Conservation (phyloP, 2,329 filamentous ascomycete genomes). For the Penicillium sp. region DNA sequence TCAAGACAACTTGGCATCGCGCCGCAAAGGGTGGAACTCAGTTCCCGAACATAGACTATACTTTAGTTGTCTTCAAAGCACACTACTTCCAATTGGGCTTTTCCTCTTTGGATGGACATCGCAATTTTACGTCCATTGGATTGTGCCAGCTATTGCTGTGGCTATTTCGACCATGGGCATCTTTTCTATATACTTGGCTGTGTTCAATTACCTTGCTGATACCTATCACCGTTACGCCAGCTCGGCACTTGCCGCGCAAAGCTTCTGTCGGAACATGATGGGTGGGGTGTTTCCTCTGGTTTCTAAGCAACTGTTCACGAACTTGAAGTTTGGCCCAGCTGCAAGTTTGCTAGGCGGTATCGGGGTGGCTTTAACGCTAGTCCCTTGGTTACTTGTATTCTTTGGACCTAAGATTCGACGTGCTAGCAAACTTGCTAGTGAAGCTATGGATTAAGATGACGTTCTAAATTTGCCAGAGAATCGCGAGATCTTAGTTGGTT, state of each 20-base stretch:
- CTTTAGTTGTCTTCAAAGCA: constrained; percentile 74
- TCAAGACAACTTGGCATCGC: no score
- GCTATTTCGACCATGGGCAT: constrained; percentile 80
- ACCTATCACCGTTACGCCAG: constrained; percentile 82
- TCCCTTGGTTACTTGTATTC: constrained; percentile 82
- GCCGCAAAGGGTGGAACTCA: no score
- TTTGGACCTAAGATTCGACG: constrained; percentile 74
- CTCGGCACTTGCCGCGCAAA: constrained; percentile 82
- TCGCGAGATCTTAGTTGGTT: no score
- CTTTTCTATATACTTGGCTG: constrained; percentile 80
- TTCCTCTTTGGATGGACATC: constrained; percentile 79
- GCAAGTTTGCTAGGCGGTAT: constrained; percentile 76
- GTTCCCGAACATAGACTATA: constrained; percentile 70
- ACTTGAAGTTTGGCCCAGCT: constrained; percentile 69
- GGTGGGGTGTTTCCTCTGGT: constrained; percentile 80
- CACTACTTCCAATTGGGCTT: constrained; percentile 74
- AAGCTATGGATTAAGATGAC: neutral
- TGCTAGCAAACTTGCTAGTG: constrained; percentile 73
- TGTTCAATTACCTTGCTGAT: constrained; percentile 92
- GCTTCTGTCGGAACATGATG: constrained; percentile 74
- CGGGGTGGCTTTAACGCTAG: constrained; percentile 65
- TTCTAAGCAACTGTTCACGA: constrained; percentile 69
- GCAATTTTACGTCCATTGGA: constrained; percentile 65
- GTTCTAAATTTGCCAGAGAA: no score
- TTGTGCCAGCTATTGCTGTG: constrained; percentile 68